Evolutionary conservation across 805 yeast genomes (phyloP), one percentile per base, ranked within the genome.

Genomic region (Myxozyma kluyveri): DNA sequence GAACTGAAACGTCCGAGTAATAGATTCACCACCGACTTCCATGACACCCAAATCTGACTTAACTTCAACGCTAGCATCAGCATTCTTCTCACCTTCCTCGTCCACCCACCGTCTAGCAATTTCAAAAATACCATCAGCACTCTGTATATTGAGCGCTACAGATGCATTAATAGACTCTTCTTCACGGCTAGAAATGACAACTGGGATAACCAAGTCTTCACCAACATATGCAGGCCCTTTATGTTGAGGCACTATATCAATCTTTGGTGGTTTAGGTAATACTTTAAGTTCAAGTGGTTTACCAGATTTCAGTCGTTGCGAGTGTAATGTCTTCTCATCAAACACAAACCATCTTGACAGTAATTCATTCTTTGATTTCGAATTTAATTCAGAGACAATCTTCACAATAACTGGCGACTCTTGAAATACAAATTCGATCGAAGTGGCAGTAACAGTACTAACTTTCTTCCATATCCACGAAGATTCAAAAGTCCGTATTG

Each of bases 401-500:
- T 53, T 44, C 38, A 54, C 23, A 3, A 26, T 38, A 44, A 48
- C 45, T 10, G 41, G 17, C 4, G 12, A 21, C 29, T 56, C 52
- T 18, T 35, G 40, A 29, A 55, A 51, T 24, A 43, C 50, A 3
- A 61, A 57, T 17, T 60, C 50, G 4, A 46, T 17, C n/a, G 56
- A 48, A 6, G 60, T 39, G 23, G 59, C 61, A n/a, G 50, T 48
- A 7, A 62, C 47, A 19, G 63, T 64, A 17, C 69, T 70, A 1
- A 63, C 60, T 21, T 58, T 61, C 12, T 57, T 48, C 1, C 68
- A 64, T 5, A 58, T 42, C 7, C 60, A 47, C 3, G 49, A 42
- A 26, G 66, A 39, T 53, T 69, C 64, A 50, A 69, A 66, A 1
- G 64, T 63, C 9, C 49, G 54, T 3, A 60, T 45, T 24, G 45